Conservation (phyloP, 2,329 filamentous ascomycete genomes). For the Microdochium nivale region DNA sequence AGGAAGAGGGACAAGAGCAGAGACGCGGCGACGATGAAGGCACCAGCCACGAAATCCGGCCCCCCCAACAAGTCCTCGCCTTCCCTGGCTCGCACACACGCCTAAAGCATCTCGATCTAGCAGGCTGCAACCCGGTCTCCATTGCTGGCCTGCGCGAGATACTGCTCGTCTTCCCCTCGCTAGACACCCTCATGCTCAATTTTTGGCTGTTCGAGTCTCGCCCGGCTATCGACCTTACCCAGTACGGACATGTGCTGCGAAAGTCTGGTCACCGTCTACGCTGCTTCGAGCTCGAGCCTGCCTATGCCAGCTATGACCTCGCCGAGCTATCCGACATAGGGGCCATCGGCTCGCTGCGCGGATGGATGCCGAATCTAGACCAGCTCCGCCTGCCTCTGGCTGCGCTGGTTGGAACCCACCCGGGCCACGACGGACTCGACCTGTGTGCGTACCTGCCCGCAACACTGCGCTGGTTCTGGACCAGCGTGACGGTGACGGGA, state of each 20-base stretch:
- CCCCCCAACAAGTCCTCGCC: not conserved
- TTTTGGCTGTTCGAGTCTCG: not conserved
- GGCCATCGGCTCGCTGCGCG: not conserved
- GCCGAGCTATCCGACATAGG: not conserved
- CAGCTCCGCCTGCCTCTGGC: not conserved
- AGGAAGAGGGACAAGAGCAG: not conserved
- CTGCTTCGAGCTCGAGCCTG: not conserved
- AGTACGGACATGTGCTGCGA: not conserved
- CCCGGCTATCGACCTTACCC: not conserved
- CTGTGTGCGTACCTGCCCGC: not conserved
- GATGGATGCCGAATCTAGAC: not conserved
- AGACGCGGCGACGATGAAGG: not conserved
- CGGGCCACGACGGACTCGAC: not conserved
- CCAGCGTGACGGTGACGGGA: not conserved
- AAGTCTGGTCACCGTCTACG: not conserved
- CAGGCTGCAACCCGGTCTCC: not conserved
- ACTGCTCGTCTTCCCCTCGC: not conserved
- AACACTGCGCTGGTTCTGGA: not conserved
- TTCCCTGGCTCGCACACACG: not conserved
- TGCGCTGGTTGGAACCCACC: not conserved
- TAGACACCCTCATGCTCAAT: not conserved
- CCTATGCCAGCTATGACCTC: not conserved
- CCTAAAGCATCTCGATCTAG: not conserved
- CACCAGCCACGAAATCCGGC: not conserved
- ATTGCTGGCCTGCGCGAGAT: not conserved